phyloP scores from a whole-genome alignment of 805 yeast species.

The Diddensiella caesifluorescens region DNA sequence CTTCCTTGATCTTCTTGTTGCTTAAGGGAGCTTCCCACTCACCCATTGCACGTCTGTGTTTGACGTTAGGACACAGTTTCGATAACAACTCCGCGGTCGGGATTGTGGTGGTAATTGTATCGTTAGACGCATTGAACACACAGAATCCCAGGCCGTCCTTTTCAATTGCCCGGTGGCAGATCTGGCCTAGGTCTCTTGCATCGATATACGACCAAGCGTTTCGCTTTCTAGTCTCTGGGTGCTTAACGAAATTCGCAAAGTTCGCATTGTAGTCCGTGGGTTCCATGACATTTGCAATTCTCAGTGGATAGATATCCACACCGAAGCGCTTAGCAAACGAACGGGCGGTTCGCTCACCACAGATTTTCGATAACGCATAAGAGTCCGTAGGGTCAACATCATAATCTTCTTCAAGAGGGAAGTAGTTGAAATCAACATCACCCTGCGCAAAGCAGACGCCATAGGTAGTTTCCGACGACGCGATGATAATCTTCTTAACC shows the following conservation, averaged over 20 bases:
- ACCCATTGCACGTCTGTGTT: constrained; percentile 11
- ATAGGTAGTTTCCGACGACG: constrained; percentile 17
- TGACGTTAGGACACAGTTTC: constrained; percentile 14
- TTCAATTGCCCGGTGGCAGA: constrained; percentile 12
- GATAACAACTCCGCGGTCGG: constrained; percentile 13
- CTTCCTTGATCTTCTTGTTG: constrained; percentile 13
- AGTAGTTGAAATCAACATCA: constrained; percentile 12
- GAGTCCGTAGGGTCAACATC: constrained; percentile 16
- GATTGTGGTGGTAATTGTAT: constrained; percentile 13
- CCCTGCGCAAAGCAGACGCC: constrained; percentile 19
- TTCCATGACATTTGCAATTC: constrained; percentile 15
- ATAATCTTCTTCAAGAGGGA: constrained; percentile 17
- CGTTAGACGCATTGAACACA: constrained; percentile 17
- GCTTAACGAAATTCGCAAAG: constrained; percentile 8
- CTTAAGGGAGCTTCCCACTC: constrained; percentile 18
- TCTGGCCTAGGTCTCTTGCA: constrained; percentile 17
- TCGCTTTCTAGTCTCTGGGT: constrained; percentile 12
- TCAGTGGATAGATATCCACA: constrained; percentile 13
- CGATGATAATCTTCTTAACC: constrained; percentile 16
- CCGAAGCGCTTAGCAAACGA: constrained; percentile 12
- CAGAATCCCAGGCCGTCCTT: constrained; percentile 16
- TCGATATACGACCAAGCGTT: constrained; percentile 19
- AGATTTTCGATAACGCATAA: constrained; percentile 14
- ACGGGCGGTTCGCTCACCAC: constrained; percentile 16
- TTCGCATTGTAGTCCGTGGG: constrained; percentile 10